Percentiles rank a stretch among this genome's conserved stretches.
Conservation (phyloP, 495 filamentous ascomycete species). For the Annulohypoxylon nitens region DNA sequence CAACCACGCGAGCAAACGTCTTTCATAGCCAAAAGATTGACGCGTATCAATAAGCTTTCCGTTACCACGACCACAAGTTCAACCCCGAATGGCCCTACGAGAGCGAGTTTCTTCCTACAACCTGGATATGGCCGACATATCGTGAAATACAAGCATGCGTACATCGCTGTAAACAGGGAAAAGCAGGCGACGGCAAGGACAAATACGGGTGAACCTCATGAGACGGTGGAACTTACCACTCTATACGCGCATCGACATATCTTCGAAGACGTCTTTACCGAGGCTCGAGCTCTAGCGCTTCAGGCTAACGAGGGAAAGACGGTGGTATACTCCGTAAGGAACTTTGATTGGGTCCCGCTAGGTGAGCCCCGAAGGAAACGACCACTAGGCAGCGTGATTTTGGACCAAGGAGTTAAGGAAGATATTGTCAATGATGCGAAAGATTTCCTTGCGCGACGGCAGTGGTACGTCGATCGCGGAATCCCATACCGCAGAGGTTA, state of each 20-base stretch:
- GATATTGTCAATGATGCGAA: slow-evolving; percentile 84
- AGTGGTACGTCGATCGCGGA: slow-evolving; percentile 94
- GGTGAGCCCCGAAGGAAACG: slow-evolving; percentile 89
- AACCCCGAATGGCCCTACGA: slow-evolving; percentile 74
- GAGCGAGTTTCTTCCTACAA: slow-evolving; percentile 87
- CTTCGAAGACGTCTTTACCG: slow-evolving; percentile 85
- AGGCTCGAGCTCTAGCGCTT: slow-evolving; percentile 83
- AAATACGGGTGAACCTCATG: slow-evolving; percentile 88
- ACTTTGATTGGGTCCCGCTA: slow-evolving; percentile 85
- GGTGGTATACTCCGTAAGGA: slow-evolving; percentile 85
- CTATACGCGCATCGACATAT: slow-evolving; percentile 88
- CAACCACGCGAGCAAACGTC: slow-evolving; percentile 72
- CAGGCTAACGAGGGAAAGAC: slow-evolving; percentile 92
- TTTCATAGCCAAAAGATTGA: slow-evolving; percentile 61
- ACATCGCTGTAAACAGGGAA: slow-evolving; percentile 86
- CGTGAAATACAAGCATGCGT: slow-evolving; percentile 82
- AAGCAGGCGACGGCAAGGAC: slow-evolving; percentile 79
- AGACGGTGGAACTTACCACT: slow-evolving; percentile 92
- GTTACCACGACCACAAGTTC: slow-evolving; percentile 66
- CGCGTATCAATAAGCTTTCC: slow-evolving; percentile 63
- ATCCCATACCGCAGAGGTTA: slow-evolving; percentile 96
- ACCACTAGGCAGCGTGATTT: slow-evolving; percentile 86
- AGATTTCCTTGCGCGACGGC: slow-evolving; percentile 80
- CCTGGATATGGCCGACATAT: slow-evolving; percentile 91
- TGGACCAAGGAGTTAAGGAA: slow-evolving; percentile 89